Percentiles rank a stretch among this genome's conserved stretches.
Evolutionary conservation across 2,329 filamentous ascomycete genomes (phyloP).

Genomic region (Alternaria dauci): DNA sequence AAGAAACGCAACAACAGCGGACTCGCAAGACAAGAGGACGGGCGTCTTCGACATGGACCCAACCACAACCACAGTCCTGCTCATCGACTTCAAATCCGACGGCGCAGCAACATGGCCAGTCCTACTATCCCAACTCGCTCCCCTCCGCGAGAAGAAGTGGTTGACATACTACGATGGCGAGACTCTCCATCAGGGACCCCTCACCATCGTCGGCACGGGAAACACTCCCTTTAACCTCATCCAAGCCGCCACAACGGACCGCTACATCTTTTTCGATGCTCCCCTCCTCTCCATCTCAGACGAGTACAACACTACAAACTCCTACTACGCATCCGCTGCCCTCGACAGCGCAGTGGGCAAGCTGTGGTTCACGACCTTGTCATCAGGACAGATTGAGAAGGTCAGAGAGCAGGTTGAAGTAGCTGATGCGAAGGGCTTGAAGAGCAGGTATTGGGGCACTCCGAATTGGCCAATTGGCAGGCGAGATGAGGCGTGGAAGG

Average conservation of each 20-base stretch:
- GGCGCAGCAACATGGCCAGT: conserved; percentile 62
- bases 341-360: conserved; percentile 33
- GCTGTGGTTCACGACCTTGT: conserved; percentile 23
- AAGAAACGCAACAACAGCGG: conserved; percentile 31
- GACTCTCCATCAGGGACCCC: conserved; percentile 61
- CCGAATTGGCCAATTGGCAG: conserved; percentile 33
- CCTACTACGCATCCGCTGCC: conserved; percentile 36
- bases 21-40: conserved; percentile 23
- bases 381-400: conserved; percentile 13
- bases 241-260: conserved; percentile 61
- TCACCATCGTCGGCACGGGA: conserved; percentile 76
- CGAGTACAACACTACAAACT: conserved; percentile 36
- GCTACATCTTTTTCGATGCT: conserved; percentile 73
- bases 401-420: conserved; percentile 7
- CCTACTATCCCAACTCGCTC: conserved; percentile 64
- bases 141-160: conserved; percentile 66
- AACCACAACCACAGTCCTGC: conserved; percentile 61
- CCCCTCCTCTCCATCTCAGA: conserved; percentile 58
- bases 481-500: conserved; percentile 30
- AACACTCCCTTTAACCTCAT: conserved; percentile 67
- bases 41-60: conserved; percentile 62
- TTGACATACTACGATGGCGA: conserved; percentile 59
- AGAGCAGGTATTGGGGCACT: conserved; percentile 35
- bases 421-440: conserved; percentile 28
- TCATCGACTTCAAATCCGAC: conserved; percentile 74